Evolutionary conservation across 257 asterid genomes (phyloP).

Genomic region (Solanum dulcamara): DNA sequence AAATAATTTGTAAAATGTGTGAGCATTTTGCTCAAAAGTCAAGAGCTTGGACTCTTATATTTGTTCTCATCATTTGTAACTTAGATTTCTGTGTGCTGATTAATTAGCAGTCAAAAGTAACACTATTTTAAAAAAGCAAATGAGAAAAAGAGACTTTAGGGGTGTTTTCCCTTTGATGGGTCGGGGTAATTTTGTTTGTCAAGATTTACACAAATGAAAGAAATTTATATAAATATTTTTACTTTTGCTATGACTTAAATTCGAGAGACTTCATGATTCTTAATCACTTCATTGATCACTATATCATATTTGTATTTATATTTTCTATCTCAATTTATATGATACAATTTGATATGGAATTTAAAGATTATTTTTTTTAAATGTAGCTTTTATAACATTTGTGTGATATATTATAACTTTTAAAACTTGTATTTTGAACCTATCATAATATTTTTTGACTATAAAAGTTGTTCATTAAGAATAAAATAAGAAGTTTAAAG

Average conservation of each 20-base stretch:
- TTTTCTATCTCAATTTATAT: not conserved
- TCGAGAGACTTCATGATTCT: not conserved
- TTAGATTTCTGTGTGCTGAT: slow-evolving; percentile 1
- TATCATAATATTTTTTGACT: not conserved
- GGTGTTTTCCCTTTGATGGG: not conserved
- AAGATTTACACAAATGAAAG: not conserved
- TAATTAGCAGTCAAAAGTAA: not conserved
- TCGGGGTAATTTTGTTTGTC: not conserved
- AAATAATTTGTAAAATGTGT: not conserved
- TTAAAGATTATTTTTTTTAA: no score
- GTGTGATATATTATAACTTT: no score
- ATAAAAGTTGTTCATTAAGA: not conserved
- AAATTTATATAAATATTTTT: no score
- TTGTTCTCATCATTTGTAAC: not conserved
- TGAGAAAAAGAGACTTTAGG: not conserved
- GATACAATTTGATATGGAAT: not conserved
- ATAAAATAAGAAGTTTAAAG: not conserved
- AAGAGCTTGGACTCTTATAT: not conserved
- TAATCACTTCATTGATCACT: not conserved
- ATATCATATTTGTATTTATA: not conserved
- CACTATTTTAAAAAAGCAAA: not conserved
- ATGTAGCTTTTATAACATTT: no score
- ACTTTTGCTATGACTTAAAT: no score
- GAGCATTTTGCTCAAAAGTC: not conserved
- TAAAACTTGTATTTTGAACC: no score